These are phyloP conservation scores for Oldenlandia corymbosa DNA, from an alignment of 257 asterid species.

Conservation along the genomic window DNA sequence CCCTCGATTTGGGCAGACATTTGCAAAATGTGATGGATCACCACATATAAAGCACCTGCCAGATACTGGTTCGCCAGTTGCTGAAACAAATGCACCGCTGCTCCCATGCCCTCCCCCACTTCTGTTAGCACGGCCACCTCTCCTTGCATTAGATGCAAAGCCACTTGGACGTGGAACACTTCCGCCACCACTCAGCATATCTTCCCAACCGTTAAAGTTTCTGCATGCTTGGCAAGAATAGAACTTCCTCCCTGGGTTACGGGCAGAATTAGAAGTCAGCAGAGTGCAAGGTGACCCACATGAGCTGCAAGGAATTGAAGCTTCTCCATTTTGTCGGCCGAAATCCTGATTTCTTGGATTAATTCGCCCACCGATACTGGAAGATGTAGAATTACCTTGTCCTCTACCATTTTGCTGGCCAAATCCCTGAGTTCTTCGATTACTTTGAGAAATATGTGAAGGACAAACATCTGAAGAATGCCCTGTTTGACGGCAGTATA, in stretches of 20 bases:
- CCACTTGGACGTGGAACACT: constrained; percentile 39
- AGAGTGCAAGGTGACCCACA: constrained; percentile 71
- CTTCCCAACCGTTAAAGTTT: constrained; percentile 97
- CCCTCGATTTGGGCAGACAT: constrained; percentile 77
- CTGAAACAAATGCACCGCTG: constrained; percentile 59
- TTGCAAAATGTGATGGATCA: constrained; percentile 87
- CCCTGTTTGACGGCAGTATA: constrained; percentile 53
- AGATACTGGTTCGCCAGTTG: constrained; percentile 84
- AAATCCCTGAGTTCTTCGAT: constrained; percentile 38
- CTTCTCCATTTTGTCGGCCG: constrained; percentile 55
- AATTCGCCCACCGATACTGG: constrained; percentile 45
- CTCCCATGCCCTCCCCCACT: constrained; percentile 40
- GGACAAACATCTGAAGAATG: constrained; percentile 47
- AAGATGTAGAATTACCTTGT: constrained; percentile 47
- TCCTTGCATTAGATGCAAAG: constrained; percentile 36
- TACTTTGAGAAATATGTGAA: constrained; percentile 44
- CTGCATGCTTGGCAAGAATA: constrained; percentile 73
- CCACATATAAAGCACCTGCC: constrained; percentile 89
- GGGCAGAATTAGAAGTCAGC: constrained; percentile 81
- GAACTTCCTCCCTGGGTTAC: constrained; percentile 90
- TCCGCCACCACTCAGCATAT: constrained; percentile 40
- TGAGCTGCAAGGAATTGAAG: constrained; percentile 60
- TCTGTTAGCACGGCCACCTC: constrained; percentile 51
- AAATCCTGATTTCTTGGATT: constrained; percentile 39
- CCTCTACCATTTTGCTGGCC: constrained; percentile 55